phyloP scores from a whole-genome alignment of 768 basidiomycete genomes.

The Collybia sp. region DNA sequence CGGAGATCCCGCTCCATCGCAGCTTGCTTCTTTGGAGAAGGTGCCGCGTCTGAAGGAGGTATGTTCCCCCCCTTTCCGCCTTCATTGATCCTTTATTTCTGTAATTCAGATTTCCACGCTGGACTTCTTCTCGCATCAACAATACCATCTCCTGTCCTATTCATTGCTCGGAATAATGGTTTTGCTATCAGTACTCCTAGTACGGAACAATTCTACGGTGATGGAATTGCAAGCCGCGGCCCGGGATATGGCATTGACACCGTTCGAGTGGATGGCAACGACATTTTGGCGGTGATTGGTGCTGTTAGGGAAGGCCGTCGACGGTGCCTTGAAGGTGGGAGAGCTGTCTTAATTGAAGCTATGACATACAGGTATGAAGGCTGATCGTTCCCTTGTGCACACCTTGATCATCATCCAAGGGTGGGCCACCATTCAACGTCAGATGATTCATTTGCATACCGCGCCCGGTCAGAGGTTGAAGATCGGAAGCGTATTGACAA shows the following conservation, averaged over 20 bases:
- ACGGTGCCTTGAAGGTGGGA: conserved; percentile 70
- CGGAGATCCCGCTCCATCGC: conserved; percentile 73
- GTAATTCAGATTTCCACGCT: conserved; percentile 77
- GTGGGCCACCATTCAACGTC: conserved; percentile 96
- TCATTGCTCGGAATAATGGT: conserved; percentile 79
- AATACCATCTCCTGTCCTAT: conserved; percentile 68
- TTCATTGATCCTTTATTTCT: background rate
- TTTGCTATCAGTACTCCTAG: conserved; percentile 95
- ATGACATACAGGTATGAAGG: conserved; percentile 77
- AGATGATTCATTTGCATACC: conserved; percentile 94
- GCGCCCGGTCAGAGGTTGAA: conserved; percentile 85
- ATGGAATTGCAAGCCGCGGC: conserved; percentile 89
- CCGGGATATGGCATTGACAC: conserved; percentile 92
- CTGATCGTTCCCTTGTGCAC: conserved; percentile 1
- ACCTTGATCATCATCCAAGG: conserved; percentile 25
- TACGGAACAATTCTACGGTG: conserved; percentile 85
- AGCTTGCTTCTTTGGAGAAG: conserved; percentile 90
- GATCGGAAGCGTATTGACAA: conserved; percentile 90
- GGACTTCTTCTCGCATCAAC: conserved; percentile 80
- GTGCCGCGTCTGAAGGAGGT: conserved; percentile 88
- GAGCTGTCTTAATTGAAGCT: conserved; percentile 82
- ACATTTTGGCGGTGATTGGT: conserved; percentile 76
- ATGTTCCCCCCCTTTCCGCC: conserved; percentile 7
- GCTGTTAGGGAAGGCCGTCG: conserved; percentile 69
- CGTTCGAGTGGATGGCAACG: conserved; percentile 91